phyloP scores from a whole-genome alignment of 2,329 filamentous ascomycete genomes.

The Sordariomycetes sp. region DNA sequence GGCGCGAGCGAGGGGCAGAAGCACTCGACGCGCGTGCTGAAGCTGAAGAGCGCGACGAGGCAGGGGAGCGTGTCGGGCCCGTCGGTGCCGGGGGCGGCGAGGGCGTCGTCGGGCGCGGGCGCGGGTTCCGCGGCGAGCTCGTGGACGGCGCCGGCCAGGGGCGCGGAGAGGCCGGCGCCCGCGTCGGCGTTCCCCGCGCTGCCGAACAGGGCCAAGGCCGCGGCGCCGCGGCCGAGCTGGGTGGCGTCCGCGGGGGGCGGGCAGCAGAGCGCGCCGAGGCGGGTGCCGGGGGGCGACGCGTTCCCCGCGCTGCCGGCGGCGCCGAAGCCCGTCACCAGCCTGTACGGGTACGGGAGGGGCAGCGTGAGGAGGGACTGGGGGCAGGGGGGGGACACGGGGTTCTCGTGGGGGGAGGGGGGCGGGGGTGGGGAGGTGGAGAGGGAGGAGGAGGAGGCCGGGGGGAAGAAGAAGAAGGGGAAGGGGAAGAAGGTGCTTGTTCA shows the following conservation, averaged over 20 bases:
- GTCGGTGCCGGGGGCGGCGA: conserved; percentile 10
- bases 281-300: conserved; percentile 38
- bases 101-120: conserved; percentile 12
- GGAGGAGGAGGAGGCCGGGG: conserved; percentile 17
- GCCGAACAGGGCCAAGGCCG: conserved; percentile 12
- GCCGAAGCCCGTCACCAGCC: conserved; percentile 54
- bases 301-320: conserved; percentile 80
- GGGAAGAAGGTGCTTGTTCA: conserved; percentile 52
- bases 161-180: conserved; percentile 9
- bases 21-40: conserved; percentile 43
- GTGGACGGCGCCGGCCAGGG: conserved; percentile 13
- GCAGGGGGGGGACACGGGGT: conserved; percentile 32
- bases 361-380: conserved; percentile 44
- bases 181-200: conserved; percentile 31
- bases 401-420: conserved; percentile 36
- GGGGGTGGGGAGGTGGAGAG: conserved; percentile 14
- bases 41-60: conserved; percentile 47
- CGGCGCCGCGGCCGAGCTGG: conserved; percentile 11
- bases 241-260: conserved; percentile 6
- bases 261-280: conserved; percentile 8
- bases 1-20: conserved; percentile 31
- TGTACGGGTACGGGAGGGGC: conserved; percentile 49
- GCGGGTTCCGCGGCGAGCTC: conserved; percentile 12
- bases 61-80: conserved; percentile 16
- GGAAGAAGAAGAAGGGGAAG: conserved; percentile 48